Base-by-base conservation (phyloP, 768 basidiomycete genomes). In the Pleurotus tuoliensis region DNA sequence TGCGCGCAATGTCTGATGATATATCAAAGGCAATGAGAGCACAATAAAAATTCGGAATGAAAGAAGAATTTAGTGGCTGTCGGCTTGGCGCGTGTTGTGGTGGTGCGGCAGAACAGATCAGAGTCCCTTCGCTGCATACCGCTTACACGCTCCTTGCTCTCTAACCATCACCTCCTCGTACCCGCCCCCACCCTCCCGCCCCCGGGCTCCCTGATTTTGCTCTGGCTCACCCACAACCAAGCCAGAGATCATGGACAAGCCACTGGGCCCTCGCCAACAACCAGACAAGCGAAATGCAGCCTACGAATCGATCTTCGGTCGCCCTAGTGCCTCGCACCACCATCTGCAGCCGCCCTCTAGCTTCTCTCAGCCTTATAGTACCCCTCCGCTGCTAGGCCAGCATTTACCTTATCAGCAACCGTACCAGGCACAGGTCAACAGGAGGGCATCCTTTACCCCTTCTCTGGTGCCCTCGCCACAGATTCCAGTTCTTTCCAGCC, bases 221-320 rank as follows among this genome's bases (percentile, higher is more conserved):
- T 22, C 51, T 53, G 51, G 51, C 51, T 11, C 30, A 34, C 8
- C 30, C 30, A 34, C 30, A 53, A 40, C 54, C 12, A 24, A 9
- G 13, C 54, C n/a, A 13, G 18, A 47, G 50, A 54, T 34, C 67
- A 80, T 80, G 78, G 76, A 80, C 66, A 74, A 71, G 62, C 77
- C 77, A 22, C 60, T 82, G 63, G 88, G 88, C 50, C 87, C 78
- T 59, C 75, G 79, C 53, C 77, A 75, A 47, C 73, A 76, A 16
- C 87, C 72, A 70, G 88, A 90, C 73, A 90, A 91, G 67, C 87
- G 91, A 53, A 76, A 82, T 70, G 82, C 84, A 55, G 91, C 91
- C 46, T 94, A 92, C 75, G 88, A 92, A 70, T 83, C 86, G 66
- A 92, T 94, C 73, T 94, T 94, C 71, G 90, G 90, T 22, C 81